Evolutionary conservation across 1,139 yeast genomes (phyloP), one percentile per base, ranked within the genome.

Genomic region (Pichiaceae sp.): DNA sequence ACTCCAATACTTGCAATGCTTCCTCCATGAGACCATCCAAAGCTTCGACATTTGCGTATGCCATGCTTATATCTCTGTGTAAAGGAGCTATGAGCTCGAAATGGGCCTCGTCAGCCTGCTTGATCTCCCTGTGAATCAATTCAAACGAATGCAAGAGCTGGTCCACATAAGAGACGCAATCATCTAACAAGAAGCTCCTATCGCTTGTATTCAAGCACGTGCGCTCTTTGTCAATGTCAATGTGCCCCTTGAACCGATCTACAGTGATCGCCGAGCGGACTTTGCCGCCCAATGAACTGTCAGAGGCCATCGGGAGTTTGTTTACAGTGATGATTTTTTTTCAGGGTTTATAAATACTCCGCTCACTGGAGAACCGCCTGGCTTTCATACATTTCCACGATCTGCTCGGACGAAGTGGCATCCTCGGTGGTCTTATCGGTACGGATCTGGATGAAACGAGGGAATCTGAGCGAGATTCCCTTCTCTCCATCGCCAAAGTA

Each of bases 381-480:
- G 41, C 78, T 70, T 50, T 78, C 78, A 55, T 89, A 91, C 58
- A 91, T 78, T 52, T 89, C 96, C 4, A 86, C 79, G n/a, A 91
- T 78, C 58, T 89, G 95, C 16, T 83, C 84, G 24, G 95, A 79
- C 2, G 82, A 73, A 0, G 98, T 91, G 1, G 95, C 94, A 54
- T 91, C 96, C 49, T 87, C 95, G 1, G 82, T 72, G 0, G 73
- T 71, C 56, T 91, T 91, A 54, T 91, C 99, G 25, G 85, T 96
- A 54, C 99, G 70, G 14, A 84, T 65, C 42, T 95, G 68, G 3
- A 91, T 57, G 45, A 89, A 89, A 48, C 99, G 66, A 1, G 99
- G 99, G 52, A 91, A 91, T 50, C 99, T 68, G 41, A 91, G 64
- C 1, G 96, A 85, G 4, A 91, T 75, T 26, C 99, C 99, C 53